Conservation (phyloP, 148 eudicot species). For the Beta vulgaris region DNA sequence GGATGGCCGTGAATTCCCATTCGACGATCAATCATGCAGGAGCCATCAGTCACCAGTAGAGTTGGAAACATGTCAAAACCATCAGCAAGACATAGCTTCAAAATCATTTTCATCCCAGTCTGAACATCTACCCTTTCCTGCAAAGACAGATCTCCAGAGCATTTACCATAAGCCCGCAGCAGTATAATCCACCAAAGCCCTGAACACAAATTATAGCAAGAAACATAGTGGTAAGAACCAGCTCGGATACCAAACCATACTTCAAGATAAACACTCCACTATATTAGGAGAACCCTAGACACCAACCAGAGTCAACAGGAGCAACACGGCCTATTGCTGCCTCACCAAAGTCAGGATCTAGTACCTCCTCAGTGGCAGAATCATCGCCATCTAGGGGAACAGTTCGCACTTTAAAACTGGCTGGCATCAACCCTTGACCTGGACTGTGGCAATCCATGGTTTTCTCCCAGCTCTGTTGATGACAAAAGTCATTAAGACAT, state of each 20-base stretch:
- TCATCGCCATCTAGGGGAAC: constrained; percentile 62
- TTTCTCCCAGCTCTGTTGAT: constrained; percentile 68
- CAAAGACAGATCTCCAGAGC: constrained; percentile 66
- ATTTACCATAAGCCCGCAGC: constrained; percentile 76
- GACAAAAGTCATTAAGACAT: neutral
- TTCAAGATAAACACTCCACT: neutral
- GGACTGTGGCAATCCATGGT: constrained; percentile 83
- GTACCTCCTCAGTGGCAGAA: constrained; percentile 56
- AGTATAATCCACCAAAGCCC: constrained; percentile 91
- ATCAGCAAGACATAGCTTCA: constrained; percentile 74
- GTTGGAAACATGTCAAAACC: constrained; percentile 91
- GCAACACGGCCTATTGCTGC: constrained; percentile 93
- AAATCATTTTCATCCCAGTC: constrained; percentile 78
- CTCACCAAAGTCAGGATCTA: constrained; percentile 79
- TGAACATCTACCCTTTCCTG: constrained; percentile 85
- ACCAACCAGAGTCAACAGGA: constrained; percentile 81
- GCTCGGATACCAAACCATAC: constrained; percentile 10
- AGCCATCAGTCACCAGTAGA: constrained; percentile 78
- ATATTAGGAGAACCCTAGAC: neutral
- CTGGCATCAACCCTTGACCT: constrained; percentile 77
- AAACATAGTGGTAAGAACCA: constrained; percentile 15
- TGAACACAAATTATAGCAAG: constrained; percentile 22
- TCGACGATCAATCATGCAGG: constrained; percentile 92
- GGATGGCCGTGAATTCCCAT: constrained; percentile 95
- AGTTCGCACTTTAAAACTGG: constrained; percentile 67